Percentiles rank a stretch among this genome's conserved stretches.
Evolutionary conservation across 2,329 filamentous ascomycete genomes (phyloP).

Genomic region (Colletotrichum filicis): DNA sequence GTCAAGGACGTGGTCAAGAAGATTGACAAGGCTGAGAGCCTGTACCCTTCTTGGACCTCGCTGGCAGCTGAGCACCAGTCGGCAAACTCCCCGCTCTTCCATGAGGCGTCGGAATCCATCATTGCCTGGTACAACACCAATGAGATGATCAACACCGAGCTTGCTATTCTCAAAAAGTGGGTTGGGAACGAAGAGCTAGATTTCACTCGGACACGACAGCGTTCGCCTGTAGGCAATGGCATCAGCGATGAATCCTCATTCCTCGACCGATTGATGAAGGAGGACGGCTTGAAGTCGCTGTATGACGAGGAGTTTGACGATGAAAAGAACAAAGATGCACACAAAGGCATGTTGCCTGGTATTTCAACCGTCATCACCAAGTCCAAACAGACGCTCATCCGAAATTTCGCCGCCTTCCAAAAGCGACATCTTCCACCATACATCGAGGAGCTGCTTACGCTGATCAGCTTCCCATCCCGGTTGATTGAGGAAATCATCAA

Average conservation of each 20-base stretch:
- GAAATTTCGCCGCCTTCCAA: constrained; percentile 85
- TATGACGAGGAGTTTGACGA: constrained; percentile 72
- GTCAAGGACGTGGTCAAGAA: constrained; percentile 90
- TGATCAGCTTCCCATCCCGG: constrained; percentile 97
- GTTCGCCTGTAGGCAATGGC: constrained; percentile 75
- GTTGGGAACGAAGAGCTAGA: constrained; percentile 96
- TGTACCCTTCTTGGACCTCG: constrained; percentile 84
- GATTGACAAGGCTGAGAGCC: constrained; percentile 87
- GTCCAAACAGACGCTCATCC: constrained; percentile 90
- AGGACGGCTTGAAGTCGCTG: constrained; percentile 91
- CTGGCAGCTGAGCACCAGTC: constrained; percentile 80
- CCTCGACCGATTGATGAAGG: constrained; percentile 92
- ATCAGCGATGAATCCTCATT: constrained; percentile 93
- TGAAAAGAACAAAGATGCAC: constrained; percentile 49
- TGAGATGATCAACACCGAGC: constrained; percentile 93
- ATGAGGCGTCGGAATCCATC: constrained; percentile 86
- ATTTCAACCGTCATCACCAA: constrained; percentile 91
- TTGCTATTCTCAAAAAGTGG: constrained; percentile 93
- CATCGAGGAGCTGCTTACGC: constrained; percentile 92
- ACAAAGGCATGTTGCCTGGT: constrained; percentile 83
- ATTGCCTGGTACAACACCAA: constrained; percentile 98
- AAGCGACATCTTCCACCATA: constrained; percentile 94
- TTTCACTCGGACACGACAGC: constrained; percentile 80
- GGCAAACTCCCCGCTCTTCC: constrained; percentile 80
- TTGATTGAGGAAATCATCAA: constrained; percentile 97